Conservation (phyloP, 768 basidiomycete genomes). For the Pholiota molesta region DNA sequence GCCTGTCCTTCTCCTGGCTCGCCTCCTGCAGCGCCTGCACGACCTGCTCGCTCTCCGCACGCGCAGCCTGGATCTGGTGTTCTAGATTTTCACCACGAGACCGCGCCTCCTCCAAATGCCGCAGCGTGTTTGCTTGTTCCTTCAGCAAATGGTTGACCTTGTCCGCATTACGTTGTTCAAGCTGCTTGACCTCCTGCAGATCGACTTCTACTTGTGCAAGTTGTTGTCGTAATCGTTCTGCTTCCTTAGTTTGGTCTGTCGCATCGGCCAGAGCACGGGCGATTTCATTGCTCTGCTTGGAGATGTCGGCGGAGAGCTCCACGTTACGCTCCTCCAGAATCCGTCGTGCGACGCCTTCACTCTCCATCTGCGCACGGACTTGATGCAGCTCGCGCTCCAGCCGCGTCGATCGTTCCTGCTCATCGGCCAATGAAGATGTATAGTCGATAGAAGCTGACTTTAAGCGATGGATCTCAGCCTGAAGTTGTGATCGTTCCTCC, state of each 20-base stretch:
- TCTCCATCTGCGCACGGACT: constrained; percentile 63
- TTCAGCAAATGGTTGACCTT: constrained; percentile 70
- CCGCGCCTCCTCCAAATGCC: constrained; percentile 76
- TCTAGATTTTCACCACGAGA: constrained; percentile 75
- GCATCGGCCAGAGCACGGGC: constrained; percentile 66
- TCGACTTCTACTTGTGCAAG: constrained; percentile 62
- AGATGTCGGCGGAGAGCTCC: constrained; percentile 57
- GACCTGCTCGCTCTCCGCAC: constrained; percentile 73
- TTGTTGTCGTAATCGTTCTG: constrained; percentile 65
- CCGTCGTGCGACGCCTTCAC: constrained; percentile 60
- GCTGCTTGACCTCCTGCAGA: constrained; percentile 66
- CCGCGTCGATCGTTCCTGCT: constrained; percentile 54
- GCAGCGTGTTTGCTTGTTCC: constrained; percentile 74
- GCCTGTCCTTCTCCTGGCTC: constrained; percentile 75
- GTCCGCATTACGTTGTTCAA: constrained; percentile 65
- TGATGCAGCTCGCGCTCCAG: constrained; percentile 70
- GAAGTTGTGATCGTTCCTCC: constrained; percentile 57
- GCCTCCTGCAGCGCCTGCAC: constrained; percentile 69
- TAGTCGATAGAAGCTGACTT: constrained; percentile 44
- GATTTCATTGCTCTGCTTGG: constrained; percentile 55
- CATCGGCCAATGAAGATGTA: constrained; percentile 39
- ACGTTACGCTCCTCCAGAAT: constrained; percentile 67
- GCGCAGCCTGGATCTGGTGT: constrained; percentile 69
- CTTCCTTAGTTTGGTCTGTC: constrained; percentile 62
- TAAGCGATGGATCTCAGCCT: constrained; percentile 60